These are phyloP conservation scores for Xerocomus spinulosus DNA, from an alignment of 768 basidiomycete species.

Conservation along the genomic window DNA sequence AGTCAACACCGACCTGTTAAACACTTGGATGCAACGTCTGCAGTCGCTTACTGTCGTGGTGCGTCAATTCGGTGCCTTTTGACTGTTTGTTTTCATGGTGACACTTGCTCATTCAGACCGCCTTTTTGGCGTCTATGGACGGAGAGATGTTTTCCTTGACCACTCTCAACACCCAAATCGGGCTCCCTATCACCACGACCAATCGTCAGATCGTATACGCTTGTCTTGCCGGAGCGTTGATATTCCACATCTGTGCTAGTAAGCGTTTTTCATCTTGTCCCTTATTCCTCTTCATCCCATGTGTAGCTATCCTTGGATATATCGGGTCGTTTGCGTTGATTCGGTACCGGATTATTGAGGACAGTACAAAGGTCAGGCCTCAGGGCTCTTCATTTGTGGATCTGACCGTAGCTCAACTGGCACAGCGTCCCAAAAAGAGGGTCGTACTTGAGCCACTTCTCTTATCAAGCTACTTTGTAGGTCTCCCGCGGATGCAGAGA, in stretches of 20 bases:
- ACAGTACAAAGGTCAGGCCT: constrained; percentile 13
- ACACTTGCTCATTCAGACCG: constrained; percentile 21
- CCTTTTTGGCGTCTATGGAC: constrained; percentile 28
- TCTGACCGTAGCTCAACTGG: constrained; percentile 2
- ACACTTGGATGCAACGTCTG: constrained; percentile 23
- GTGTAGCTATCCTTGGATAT: constrained; percentile 26
- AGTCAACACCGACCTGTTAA: constrained; percentile 17
- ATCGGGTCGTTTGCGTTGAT: constrained; percentile 27
- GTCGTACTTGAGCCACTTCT: constrained; percentile 16
- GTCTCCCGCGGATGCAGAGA: not conserved
- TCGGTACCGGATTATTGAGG: constrained; percentile 24
- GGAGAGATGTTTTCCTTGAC: constrained; percentile 27
- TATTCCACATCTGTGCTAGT: constrained; percentile 31
- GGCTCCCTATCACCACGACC: not conserved
- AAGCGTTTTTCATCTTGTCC: constrained; percentile 3
- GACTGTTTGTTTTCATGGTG: not conserved
- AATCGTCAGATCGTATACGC: constrained; percentile 25
- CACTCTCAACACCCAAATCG: constrained; percentile 18
- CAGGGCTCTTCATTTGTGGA: not conserved
- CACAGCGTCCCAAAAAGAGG: constrained; percentile 6
- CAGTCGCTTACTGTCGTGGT: constrained; percentile 29
- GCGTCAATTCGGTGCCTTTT: constrained; percentile 2
- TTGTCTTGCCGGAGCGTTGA: constrained; percentile 28
- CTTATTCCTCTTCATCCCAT: not conserved
- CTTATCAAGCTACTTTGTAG: not conserved